Conservation (phyloP, 257 asterid genomes). For the Thymus quinquecostatus region DNA sequence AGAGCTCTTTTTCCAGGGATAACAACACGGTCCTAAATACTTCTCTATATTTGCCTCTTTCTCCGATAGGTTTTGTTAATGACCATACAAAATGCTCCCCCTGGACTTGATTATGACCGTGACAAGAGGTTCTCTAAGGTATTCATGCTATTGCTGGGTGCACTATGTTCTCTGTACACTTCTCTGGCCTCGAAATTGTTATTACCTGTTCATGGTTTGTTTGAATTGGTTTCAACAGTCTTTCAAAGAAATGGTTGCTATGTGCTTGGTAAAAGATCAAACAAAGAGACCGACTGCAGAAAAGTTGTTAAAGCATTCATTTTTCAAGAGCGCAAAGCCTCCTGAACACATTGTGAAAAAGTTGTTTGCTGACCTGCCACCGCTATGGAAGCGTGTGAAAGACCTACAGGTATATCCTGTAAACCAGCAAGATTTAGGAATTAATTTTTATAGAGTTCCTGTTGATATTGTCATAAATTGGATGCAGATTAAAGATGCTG, state of each 20-base stretch:
- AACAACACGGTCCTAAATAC: slow-evolving; percentile 22
- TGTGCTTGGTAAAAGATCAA: slow-evolving; percentile 99
- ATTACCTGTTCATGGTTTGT: slow-evolving; percentile 32
- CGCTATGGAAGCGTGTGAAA: slow-evolving; percentile 91
- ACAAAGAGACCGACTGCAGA: slow-evolving; percentile 98
- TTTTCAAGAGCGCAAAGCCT: slow-evolving; percentile 90
- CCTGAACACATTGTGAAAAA: slow-evolving; percentile 89
- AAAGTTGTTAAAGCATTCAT: slow-evolving; percentile 86
- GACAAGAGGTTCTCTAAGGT: slow-evolving; percentile 99
- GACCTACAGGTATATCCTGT: slow-evolving; percentile 75
- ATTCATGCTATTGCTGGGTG: slow-evolving; percentile 27
- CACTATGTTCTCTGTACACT: slow-evolving; percentile 29
- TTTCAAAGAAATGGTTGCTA: slow-evolving; percentile 98
- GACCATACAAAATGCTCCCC: slow-evolving; percentile 99
- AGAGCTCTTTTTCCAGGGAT: slow-evolving; percentile 16
- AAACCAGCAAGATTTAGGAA: slow-evolving; percentile 27
- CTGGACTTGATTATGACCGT: slow-evolving; percentile 99
- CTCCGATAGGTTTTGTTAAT: slow-evolving; percentile 80
- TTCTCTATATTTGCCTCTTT: slow-evolving; percentile 26
- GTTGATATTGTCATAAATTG: slow-evolving; percentile 32
- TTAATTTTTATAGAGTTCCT: slow-evolving; percentile 25
- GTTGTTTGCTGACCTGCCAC: slow-evolving; percentile 87
- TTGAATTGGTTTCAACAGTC: slow-evolving; percentile 59
- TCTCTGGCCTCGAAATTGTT: slow-evolving; percentile 22
- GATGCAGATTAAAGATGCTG: slow-evolving; percentile 89